Conservation (phyloP, 352 stramenopile genomes). For the Pythium monospermum region DNA sequence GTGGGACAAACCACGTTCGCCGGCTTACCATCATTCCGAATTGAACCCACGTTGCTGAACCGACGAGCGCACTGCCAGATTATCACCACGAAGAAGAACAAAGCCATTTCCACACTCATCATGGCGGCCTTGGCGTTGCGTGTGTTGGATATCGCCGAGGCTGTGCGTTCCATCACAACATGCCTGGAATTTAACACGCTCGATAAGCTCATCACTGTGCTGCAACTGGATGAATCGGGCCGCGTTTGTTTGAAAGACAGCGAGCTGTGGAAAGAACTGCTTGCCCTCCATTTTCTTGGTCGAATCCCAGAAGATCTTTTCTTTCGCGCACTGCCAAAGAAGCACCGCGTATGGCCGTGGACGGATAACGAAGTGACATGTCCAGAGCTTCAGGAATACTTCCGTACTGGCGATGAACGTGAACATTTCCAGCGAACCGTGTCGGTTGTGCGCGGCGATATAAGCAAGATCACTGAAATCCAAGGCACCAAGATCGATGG, state of each 20-base stretch:
- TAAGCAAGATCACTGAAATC: conserved; percentile 22
- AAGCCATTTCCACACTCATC: too few relatives aligned
- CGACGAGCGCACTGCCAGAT: too few relatives aligned
- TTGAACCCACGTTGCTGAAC: too few relatives aligned
- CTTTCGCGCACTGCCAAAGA: conserved; percentile 13
- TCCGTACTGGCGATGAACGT: conserved; percentile 19
- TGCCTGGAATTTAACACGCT: conserved; percentile 11
- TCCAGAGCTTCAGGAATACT: conserved; percentile 13
- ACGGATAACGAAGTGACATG: conserved; percentile 5
- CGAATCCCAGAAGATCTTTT: conserved; percentile 7
- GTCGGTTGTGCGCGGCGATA: conserved; percentile 19
- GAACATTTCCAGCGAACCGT: conserved; percentile 19
- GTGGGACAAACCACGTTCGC: too few relatives aligned
- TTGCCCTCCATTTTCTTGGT: conserved; percentile 14
- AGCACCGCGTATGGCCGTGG: conserved; percentile 18
- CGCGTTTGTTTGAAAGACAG: conserved; percentile 13
- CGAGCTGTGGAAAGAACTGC: conserved; percentile 18
- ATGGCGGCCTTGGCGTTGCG: conserved; percentile 1
- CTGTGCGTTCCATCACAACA: conserved; percentile 8
- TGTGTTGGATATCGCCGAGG: conserved; percentile 19
- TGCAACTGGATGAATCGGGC: conserved; percentile 16
- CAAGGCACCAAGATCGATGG: conserved; percentile 13
- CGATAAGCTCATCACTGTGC: conserved; percentile 16
- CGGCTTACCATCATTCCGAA: too few relatives aligned
- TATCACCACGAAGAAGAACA: too few relatives aligned